phyloP scores from a whole-genome alignment of 768 basidiomycete genomes.

The Podaxis sp. region DNA sequence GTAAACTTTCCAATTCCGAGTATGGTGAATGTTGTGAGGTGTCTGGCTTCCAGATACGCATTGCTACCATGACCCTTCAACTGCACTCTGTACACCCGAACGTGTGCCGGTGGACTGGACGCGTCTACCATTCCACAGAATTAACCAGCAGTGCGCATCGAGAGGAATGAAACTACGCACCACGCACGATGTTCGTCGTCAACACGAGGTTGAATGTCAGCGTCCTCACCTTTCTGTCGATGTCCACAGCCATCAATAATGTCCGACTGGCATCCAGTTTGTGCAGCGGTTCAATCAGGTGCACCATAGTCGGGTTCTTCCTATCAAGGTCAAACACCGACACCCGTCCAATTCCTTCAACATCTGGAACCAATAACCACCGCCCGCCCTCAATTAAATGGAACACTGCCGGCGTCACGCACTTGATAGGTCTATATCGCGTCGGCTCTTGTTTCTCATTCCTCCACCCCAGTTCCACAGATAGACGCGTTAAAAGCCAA shows the following conservation, averaged over 20 bases:
- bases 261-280: conserved; percentile 13
- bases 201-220: conserved; percentile 10
- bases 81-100: conserved; percentile 7
- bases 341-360: conserved; percentile 10
- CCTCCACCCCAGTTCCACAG: conserved; percentile 12
- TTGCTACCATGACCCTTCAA: conserved; percentile 3
- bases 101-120: conserved; percentile 2
- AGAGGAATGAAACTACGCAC: background rate
- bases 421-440: conserved; percentile 10
- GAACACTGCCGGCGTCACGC: conserved; percentile 5
- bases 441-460: conserved; percentile 13
- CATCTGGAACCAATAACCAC: conserved; percentile 13
- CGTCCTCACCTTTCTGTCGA: background rate
- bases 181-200: conserved; percentile 9
- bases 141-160: background rate
- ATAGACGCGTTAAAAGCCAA: conserved; percentile 11
- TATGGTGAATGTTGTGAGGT: conserved; percentile 9
- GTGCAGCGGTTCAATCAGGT: conserved; percentile 11
- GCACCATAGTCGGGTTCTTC: conserved; percentile 1
- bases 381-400: conserved; percentile 13
- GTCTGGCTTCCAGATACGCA: conserved; percentile 9
- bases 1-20: conserved; percentile 12
- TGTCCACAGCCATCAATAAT: conserved; percentile 12
- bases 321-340: conserved; percentile 13
- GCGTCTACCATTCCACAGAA: background rate